phyloP scores from a whole-genome alignment of 2,329 filamentous ascomycete genomes.

The Colletotrichum limetticola region DNA sequence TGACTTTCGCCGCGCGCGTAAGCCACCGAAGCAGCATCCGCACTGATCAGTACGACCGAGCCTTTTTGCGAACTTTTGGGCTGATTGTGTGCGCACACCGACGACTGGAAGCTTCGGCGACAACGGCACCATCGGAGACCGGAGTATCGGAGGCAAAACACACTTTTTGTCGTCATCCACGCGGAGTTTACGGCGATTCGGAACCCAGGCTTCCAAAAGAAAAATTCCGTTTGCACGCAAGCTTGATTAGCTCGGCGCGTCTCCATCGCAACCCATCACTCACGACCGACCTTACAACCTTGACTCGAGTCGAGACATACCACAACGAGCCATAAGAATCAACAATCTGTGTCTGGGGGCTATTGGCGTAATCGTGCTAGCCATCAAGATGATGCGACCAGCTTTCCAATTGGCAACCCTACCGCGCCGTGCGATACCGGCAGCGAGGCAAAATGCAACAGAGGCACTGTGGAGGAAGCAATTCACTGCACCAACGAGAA shows the following conservation, averaged over 20 bases:
- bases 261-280: not conserved
- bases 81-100: not conserved
- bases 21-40: constrained; percentile 10
- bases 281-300: constrained; percentile 1
- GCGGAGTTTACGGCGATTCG: constrained; percentile 30
- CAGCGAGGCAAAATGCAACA: constrained; percentile 21
- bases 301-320: constrained; percentile 3
- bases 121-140: constrained; percentile 1
- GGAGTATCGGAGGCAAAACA: not conserved
- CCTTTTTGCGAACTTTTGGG: not conserved
- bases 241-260: not conserved
- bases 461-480: constrained; percentile 30
- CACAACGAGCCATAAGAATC: not conserved
- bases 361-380: not conserved
- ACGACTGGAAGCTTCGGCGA: constrained; percentile 6
- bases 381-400: constrained; percentile 27
- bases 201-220: constrained; percentile 21
- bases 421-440: constrained; percentile 22
- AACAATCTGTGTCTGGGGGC: not conserved
- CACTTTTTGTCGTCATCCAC: constrained; percentile 7
- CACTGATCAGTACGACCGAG: not conserved
- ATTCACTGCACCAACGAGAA: constrained; percentile 1
- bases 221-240: not conserved
- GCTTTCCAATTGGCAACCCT: constrained; percentile 23
- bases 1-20: constrained; percentile 13